phyloP scores from a whole-genome alignment of 371 early-diverging fungal species.

The Fennellomyces sp. region DNA sequence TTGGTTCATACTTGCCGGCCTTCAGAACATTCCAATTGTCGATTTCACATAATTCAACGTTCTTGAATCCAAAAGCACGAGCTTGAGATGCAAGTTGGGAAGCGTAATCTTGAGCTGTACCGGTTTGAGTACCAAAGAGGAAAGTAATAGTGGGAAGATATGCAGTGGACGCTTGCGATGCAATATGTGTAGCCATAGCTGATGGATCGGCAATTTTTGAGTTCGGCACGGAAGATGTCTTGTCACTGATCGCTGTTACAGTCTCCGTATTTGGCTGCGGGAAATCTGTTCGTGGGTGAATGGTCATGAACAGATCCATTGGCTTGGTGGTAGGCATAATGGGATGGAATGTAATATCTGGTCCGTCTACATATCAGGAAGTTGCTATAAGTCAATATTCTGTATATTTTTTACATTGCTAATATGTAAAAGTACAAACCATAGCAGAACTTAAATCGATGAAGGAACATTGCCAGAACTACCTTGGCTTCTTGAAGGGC shows the following conservation, averaged over 20 bases:
- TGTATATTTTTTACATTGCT: too few relatives aligned
- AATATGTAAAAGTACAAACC: slow-evolving; percentile 10
- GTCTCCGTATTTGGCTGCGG: slow-evolving; percentile 36
- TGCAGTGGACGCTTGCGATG: slow-evolving; percentile 1
- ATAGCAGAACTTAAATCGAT: slow-evolving; percentile 42
- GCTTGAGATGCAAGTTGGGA: slow-evolving; percentile 43
- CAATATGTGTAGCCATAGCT: slow-evolving; percentile 1
- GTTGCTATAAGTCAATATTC: too few relatives aligned
- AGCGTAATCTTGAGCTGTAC: slow-evolving; percentile 60
- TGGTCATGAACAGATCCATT: slow-evolving; percentile 29
- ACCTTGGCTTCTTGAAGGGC: slow-evolving; percentile 66
- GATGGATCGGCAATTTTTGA: background rate
- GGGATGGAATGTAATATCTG: slow-evolving; percentile 33
- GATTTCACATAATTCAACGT: slow-evolving; percentile 31
- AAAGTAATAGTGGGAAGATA: slow-evolving; percentile 47
- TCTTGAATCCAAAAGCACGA: slow-evolving; percentile 46
- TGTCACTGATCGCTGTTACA: background rate
- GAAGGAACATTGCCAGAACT: slow-evolving; percentile 51
- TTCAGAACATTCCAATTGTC: slow-evolving; percentile 52
- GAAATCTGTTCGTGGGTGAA: slow-evolving; percentile 44
- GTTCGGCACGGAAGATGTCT: background rate
- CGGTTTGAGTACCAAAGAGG: slow-evolving; percentile 59
- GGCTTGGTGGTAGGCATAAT: slow-evolving; percentile 45
- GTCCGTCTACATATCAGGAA: slow-evolving; percentile 27
- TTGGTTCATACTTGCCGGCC: slow-evolving; percentile 29